Evolutionary conservation across 2,329 filamentous ascomycete species (phyloP).

Genomic region (Phyllachora maydis): DNA sequence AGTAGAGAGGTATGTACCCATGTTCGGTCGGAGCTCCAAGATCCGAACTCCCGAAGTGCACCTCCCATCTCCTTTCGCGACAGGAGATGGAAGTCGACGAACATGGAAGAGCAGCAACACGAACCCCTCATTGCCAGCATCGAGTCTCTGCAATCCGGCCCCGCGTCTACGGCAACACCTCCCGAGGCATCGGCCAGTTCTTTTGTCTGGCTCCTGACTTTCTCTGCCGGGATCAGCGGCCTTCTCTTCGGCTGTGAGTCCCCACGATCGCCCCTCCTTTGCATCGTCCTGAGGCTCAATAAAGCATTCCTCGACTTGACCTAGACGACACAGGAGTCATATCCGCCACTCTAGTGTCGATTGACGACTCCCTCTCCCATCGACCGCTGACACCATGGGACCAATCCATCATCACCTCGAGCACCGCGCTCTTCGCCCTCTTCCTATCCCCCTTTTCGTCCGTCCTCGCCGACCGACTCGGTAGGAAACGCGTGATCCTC

Average conservation of each 20-base stretch:
- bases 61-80: no score
- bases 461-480: conserved; percentile 37
- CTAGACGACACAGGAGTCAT: conserved; percentile 48
- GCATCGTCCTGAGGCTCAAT: conserved; percentile 1
- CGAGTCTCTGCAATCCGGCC: no score
- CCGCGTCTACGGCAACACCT: no score
- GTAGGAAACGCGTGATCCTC: conserved; percentile 41
- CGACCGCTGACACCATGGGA: conserved; percentile 38
- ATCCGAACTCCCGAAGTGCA: no score
- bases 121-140: no score
- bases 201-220: conserved; percentile 40
- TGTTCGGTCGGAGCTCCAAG: no score
- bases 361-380: conserved; percentile 34
- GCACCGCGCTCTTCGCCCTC: conserved; percentile 45
- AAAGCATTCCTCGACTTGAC: background rate
- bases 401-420: conserved; percentile 52
- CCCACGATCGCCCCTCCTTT: conserved; percentile 2
- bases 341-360: conserved; percentile 44
- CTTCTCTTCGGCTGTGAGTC: conserved; percentile 45
- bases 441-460: conserved; percentile 42
- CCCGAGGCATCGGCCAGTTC: no score
- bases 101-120: no score
- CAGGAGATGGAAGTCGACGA: no score
- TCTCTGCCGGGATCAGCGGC: conserved; percentile 46
- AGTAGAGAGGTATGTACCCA: no score